These are phyloP conservation scores for Stentor roeselii DNA, from an alignment of 73 alveolate species.

Conservation along the genomic window DNA sequence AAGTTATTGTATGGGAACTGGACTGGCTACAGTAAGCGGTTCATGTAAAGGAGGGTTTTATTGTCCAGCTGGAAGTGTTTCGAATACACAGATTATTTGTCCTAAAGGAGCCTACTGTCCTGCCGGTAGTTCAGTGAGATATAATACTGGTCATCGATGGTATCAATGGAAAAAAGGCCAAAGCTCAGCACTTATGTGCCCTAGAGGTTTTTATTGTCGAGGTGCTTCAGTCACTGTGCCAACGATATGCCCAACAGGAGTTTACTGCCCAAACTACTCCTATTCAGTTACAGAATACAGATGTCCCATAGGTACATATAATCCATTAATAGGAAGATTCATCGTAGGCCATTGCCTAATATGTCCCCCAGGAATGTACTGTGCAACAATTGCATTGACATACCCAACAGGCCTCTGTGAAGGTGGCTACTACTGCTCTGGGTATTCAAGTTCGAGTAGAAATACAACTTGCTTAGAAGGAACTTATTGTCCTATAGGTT, in stretches of 20 bases:
- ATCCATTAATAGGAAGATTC: constrained; percentile 29
- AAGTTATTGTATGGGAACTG: neutral
- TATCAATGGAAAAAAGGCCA: constrained; percentile 29
- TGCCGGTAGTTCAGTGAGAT: constrained; percentile 35
- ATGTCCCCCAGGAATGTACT: constrained; percentile 27
- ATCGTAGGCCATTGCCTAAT: constrained; percentile 63
- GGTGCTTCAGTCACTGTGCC: constrained; percentile 31
- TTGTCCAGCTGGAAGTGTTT: constrained; percentile 38
- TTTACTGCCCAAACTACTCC: constrained; percentile 36
- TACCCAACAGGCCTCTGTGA: constrained; percentile 27
- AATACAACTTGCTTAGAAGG: constrained; percentile 59
- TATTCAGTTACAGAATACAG: constrained; percentile 39
- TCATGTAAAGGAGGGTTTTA: constrained; percentile 67
- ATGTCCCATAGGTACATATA: constrained; percentile 54
- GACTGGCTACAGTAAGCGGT: neutral
- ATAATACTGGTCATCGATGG: constrained; percentile 42
- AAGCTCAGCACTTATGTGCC: constrained; percentile 38
- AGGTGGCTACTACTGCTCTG: constrained; percentile 45
- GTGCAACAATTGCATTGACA: neutral
- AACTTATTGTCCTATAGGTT: constrained; percentile 52
- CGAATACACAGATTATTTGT: constrained; percentile 51
- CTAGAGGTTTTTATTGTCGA: neutral
- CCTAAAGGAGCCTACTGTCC: constrained; percentile 63
- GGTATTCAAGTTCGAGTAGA: constrained; percentile 39
- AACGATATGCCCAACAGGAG: constrained; percentile 32